phyloP scores from a whole-genome alignment of 1,284 basidiomycete genomes.

The Takashimella tepidaria region DNA sequence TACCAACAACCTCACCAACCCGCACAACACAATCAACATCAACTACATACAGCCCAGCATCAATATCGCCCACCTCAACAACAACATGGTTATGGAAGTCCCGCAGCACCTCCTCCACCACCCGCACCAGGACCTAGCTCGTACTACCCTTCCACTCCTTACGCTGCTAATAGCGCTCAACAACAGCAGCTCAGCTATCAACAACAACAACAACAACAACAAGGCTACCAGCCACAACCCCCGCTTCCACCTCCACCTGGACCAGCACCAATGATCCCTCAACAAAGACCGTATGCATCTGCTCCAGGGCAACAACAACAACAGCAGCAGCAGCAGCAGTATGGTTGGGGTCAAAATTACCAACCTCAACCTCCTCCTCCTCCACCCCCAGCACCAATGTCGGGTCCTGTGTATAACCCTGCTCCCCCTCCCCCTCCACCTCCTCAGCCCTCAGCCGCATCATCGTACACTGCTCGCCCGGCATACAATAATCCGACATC shows the following conservation, averaged over 20 bases:
- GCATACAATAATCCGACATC: conserved; percentile 2
- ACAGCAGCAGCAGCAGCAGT: conserved; percentile 13
- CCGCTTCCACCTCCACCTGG: background rate
- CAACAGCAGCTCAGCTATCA: conserved; percentile 6
- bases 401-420: background rate
- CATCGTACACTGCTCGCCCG: conserved; percentile 21
- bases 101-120: background rate
- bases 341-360: conserved; percentile 12
- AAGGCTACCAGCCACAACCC: conserved; percentile 4
- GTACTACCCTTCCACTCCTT: too few species aligned
- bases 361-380: conserved; percentile 10
- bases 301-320: conserved; percentile 9
- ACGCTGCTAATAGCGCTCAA: too few species aligned
- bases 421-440: background rate
- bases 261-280: background rate
- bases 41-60: conserved; percentile 5
- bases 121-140: background rate
- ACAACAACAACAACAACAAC: background rate
- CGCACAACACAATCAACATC: conserved; percentile 8
- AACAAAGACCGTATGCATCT: background rate
- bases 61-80: conserved; percentile 14
- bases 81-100: background rate
- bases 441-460: background rate
- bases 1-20: conserved; percentile 1
- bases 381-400: background rate